A percentile compares a stretch with the other conserved stretches of the same genome.
These are phyloP conservation scores for Aureobasidium pullulans DNA, from an alignment of 2,329 filamentous ascomycete species.

Conservation along the genomic window DNA sequence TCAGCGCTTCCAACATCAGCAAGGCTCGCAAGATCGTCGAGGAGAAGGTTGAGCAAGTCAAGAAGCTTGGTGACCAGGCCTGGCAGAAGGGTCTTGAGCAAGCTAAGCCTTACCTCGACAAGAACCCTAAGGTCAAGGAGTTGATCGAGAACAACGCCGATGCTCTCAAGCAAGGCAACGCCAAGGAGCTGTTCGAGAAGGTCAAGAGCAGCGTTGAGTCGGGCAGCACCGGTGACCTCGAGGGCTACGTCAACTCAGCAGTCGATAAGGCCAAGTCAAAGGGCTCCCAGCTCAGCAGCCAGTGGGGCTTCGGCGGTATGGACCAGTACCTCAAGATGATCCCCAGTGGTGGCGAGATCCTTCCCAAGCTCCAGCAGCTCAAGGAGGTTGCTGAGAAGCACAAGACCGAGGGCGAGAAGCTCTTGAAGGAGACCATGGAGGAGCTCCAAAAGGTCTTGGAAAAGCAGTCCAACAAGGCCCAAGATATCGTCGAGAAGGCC, in stretches of 20 bases:
- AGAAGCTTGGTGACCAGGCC: slow-evolving; percentile 61
- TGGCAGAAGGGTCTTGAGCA: slow-evolving; percentile 66
- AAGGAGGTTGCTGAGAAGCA: slow-evolving; percentile 60
- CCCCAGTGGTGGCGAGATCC: slow-evolving; percentile 56
- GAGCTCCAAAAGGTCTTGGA: slow-evolving; percentile 59
- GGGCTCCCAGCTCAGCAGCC: slow-evolving; percentile 21
- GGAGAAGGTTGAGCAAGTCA: slow-evolving; percentile 61
- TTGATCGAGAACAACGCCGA: slow-evolving; percentile 64
- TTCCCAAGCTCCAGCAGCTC: slow-evolving; percentile 59
- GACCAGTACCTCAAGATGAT: slow-evolving; percentile 60
- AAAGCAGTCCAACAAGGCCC: slow-evolving; percentile 49
- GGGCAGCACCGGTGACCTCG: slow-evolving; percentile 52
- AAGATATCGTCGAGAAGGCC: slow-evolving; percentile 52
- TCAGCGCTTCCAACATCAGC: slow-evolving; percentile 48
- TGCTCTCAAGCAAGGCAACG: slow-evolving; percentile 59
- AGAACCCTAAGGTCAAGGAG: slow-evolving; percentile 69
- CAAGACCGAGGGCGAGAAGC: slow-evolving; percentile 60
- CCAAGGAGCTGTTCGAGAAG: slow-evolving; percentile 55
- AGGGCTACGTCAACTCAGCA: slow-evolving; percentile 54
- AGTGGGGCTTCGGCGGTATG: slow-evolving; percentile 33
- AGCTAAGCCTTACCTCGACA: slow-evolving; percentile 64
- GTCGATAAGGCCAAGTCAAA: slow-evolving; percentile 53
- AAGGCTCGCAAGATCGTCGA: slow-evolving; percentile 56
- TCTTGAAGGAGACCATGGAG: slow-evolving; percentile 61
- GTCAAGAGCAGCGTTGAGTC: slow-evolving; percentile 55